A percentile compares a stretch with the other conserved stretches of the same genome.
phyloP scores from a whole-genome alignment of 345 rosid genomes.

The Diplotaxis tenuifolia region DNA sequence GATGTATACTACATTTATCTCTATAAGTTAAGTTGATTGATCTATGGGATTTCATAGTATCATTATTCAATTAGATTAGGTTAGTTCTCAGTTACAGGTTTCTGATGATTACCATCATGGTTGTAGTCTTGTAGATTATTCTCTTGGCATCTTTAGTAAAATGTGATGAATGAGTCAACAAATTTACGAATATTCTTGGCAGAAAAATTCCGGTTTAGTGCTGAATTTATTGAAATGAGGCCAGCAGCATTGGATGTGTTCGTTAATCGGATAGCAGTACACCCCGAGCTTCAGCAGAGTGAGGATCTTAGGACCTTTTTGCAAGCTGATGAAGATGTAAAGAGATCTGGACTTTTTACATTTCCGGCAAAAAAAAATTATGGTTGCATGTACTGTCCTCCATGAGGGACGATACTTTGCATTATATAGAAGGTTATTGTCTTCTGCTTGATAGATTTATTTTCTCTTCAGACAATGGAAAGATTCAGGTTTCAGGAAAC shows the following conservation, averaged over 20 bases:
- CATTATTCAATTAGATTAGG: background rate
- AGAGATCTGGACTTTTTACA: slow-evolving; percentile 13
- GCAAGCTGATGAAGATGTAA: slow-evolving; percentile 99
- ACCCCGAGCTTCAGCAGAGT: slow-evolving; percentile 86
- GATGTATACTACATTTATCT: background rate
- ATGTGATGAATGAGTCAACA: background rate
- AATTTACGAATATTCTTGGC: slow-evolving; percentile 34
- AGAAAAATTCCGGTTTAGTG: slow-evolving; percentile 97
- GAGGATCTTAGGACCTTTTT: slow-evolving; percentile 91
- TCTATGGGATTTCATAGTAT: background rate
- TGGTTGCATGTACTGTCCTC: background rate
- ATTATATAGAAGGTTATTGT: slow-evolving; percentile 1
- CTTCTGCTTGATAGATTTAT: slow-evolving; percentile 18
- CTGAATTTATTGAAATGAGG: slow-evolving; percentile 97
- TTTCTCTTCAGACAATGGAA: slow-evolving; percentile 80
- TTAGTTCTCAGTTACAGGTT: background rate
- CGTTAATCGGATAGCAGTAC: slow-evolving; percentile 86
- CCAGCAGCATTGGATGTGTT: slow-evolving; percentile 83
- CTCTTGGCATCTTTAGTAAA: background rate
- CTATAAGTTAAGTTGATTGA: background rate
- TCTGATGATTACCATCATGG: background rate
- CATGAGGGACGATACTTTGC: background rate
- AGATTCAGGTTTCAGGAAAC: slow-evolving; percentile 82
- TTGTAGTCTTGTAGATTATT: background rate
- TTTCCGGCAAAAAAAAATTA: too few relatives aligned